Base-by-base conservation (phyloP, 2,329 filamentous ascomycete species). In the Colletotrichum sp. region DNA sequence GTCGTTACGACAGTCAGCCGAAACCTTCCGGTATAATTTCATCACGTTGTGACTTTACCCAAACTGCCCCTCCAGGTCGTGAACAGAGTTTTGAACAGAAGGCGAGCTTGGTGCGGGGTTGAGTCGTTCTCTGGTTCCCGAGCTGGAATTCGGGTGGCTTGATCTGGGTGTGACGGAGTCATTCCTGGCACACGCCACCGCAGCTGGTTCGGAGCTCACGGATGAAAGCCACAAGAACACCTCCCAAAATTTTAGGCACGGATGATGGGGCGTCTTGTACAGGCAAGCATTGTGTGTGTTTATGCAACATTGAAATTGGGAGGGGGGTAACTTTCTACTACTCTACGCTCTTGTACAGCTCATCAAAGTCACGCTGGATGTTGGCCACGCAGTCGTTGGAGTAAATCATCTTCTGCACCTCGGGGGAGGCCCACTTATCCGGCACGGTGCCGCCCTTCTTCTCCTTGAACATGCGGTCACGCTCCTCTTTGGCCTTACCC, bases 401-500 rank as follows among this genome's bases (percentile, higher is more conserved):
- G 83, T 94, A 94, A 76, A 94, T 90, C 88, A 90, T 90, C 82
- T 89, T 88, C 83, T 94, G 92, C 57, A 94, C 91, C 80, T 94
- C 92, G 12, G 92, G 91, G 82, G 93, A 93, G 5, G 92, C 92
- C 93, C 93, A 94, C 85, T 93, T 94, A 84, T 94, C 92, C 4
- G 92, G 92, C 76, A 90, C 90, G 72, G 85, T 88, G 77, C 84
- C 87, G 80, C 88, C 89, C 79, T 86, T 87, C 76, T 90, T 86
- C 69, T 89, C 85, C 57, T 87, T 88, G 81, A 92, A 91, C 84
- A 87, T 86, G 71, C 85, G 87, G 79, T 93, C 91, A 44, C 91
- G 86, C 84, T 92, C 90, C 81, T 91, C 89, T 80, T 89, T 90
- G 32, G 90, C 90, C 78, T 87, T 87, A 64, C 91, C 90, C 79